Percentiles rank a stretch among this genome's conserved stretches.
Evolutionary conservation across 139 green algal genomes (phyloP).

Genomic region (Volvox africanus): DNA sequence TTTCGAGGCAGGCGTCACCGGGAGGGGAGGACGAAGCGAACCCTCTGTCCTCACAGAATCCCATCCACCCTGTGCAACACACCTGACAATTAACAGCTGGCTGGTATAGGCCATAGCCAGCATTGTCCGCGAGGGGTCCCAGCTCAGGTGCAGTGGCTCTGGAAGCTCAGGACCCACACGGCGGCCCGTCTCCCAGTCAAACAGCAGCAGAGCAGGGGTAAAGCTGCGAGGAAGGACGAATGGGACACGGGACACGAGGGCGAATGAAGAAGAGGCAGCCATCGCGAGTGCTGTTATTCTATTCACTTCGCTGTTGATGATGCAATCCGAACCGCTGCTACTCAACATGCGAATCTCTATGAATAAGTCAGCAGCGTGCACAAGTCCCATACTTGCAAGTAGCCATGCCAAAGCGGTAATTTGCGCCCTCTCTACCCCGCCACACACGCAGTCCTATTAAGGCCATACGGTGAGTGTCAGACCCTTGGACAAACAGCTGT

Average conservation of each 20-base stretch:
- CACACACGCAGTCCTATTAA: too few relatives aligned
- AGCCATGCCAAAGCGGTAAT: too few relatives aligned
- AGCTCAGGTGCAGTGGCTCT: constrained; percentile 57
- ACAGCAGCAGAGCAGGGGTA: constrained; percentile 12
- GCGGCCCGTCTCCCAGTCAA: constrained; percentile 4
- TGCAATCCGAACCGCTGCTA: too few relatives aligned
- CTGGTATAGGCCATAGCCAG: constrained; percentile 64
- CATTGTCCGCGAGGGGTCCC: constrained; percentile 64
- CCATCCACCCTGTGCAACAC: not conserved
- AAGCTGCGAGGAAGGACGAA: not conserved
- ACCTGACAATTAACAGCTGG: constrained; percentile 63
- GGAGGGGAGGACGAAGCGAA: too few relatives aligned
- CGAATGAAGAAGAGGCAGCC: not conserved
- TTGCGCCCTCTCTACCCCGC: too few relatives aligned
- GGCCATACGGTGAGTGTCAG: too few relatives aligned
- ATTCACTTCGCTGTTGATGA: too few relatives aligned
- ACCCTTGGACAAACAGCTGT: not conserved
- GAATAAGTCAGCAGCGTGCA: too few relatives aligned
- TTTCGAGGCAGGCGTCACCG: too few relatives aligned
- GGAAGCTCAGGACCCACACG: constrained; percentile 64
- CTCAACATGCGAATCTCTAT: too few relatives aligned
- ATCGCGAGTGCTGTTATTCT: too few relatives aligned
- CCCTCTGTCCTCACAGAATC: not conserved
- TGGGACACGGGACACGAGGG: not conserved
- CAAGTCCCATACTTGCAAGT: too few relatives aligned